A percentile compares a stretch with the other conserved stretches of the same genome.
Evolutionary conservation across 2,329 filamentous ascomycete species (phyloP).

Genomic region (Aspergillus sp.): DNA sequence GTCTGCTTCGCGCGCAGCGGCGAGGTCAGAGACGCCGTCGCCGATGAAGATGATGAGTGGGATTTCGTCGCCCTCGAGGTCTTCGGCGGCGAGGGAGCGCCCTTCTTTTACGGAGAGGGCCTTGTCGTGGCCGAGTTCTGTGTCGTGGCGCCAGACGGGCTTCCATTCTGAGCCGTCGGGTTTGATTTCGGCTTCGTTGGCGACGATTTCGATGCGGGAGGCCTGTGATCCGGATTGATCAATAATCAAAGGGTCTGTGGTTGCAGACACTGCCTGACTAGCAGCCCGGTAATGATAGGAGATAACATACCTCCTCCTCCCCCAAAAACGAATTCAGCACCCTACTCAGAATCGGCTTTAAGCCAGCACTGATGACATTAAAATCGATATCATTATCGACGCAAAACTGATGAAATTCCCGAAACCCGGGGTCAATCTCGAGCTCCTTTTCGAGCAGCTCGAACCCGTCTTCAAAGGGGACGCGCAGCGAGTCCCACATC

Average conservation of each 20-base stretch:
- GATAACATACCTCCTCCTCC: constrained; percentile 52
- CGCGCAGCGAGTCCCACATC: constrained; percentile 70
- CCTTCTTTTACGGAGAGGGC: constrained; percentile 67
- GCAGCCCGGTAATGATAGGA: no score
- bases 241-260: background rate
- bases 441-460: constrained; percentile 65
- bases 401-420: constrained; percentile 68
- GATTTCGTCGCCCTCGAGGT: constrained; percentile 64
- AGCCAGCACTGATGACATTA: constrained; percentile 70
- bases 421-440: constrained; percentile 67
- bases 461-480: constrained; percentile 71
- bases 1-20: constrained; percentile 68
- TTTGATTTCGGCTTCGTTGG: constrained; percentile 67
- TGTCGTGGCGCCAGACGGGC: constrained; percentile 70
- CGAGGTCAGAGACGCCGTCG: constrained; percentile 70
- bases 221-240: constrained; percentile 34
- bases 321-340: constrained; percentile 70
- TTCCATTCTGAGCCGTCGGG: constrained; percentile 65
- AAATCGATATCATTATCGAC: constrained; percentile 66
- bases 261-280: no score
- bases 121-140: constrained; percentile 69
- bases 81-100: constrained; percentile 57
- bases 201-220: constrained; percentile 67
- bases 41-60: constrained; percentile 72
- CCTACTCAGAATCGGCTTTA: constrained; percentile 65